Evolutionary conservation across 2,329 filamentous ascomycete genomes (phyloP), one percentile per base, ranked within the genome.

Genomic region (Fusarium subtropicale): DNA sequence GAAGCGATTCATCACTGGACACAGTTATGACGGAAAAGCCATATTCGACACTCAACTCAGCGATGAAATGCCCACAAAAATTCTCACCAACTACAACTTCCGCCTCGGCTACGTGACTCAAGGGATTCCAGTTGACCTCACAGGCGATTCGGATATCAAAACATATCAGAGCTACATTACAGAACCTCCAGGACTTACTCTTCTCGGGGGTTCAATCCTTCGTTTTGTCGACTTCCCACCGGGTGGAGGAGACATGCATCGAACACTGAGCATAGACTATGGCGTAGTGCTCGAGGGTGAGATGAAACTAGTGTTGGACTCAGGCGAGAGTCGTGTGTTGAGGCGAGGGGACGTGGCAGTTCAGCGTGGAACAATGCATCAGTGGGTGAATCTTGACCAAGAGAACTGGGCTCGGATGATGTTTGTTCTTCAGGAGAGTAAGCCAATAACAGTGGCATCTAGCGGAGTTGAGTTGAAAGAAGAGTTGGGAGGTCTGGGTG

Each of bases 311-410:
- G 59, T 83, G 9, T 74, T 88, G 7, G 87, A 88, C 67, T 74
- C 64, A 22, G 81, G 86, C 1, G 84, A 84, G 63, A 79, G 69
- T 55, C 79, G 79, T 47, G 56, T 78, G 20, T 77, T 79, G 30
- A 77, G 79, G 62, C 77, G 81, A 26, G 87, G 86, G 3, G 86
- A 89, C 66, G 77, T 88, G n/a, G 81, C 81, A 10, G 81, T 89
- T 24, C 86, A 88, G 76, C 78, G 87, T 46, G 86, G 81, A 1
- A 88, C 86, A 8, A 85, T 84, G 78, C 86, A 89, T 74, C 81
- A 82, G 31, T 88, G 85, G 85, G 74, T 79, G 42, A 88, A 88
- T 54, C 62, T 70, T 26, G 80, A 80, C 62, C 61, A 76, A 52
- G 82, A 78, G 5, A 78, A 81, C 46, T 85, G 82, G 82, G 78